Evolutionary conservation across 2,329 filamentous ascomycete genomes (phyloP), one percentile per base, ranked within the genome.

Genomic region (Hymenoscyphus infarciens): DNA sequence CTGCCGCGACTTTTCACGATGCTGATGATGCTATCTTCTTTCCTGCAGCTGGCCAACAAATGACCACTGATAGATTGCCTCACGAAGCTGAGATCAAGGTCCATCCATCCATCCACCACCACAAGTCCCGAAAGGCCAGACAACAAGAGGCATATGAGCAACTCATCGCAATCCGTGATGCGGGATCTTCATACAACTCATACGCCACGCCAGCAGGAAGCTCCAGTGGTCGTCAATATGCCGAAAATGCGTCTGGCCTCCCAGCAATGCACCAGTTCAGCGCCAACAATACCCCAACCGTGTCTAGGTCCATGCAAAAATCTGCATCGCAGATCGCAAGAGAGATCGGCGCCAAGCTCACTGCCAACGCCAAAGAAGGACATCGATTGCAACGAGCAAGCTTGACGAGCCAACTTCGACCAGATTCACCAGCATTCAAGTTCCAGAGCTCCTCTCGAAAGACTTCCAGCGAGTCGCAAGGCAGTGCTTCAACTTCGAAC

Each of bases 11-110:
- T 25, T 60, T 60, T 22, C 39, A 60, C 16, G 29, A 35, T 16
- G 42, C 25, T 16, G 57, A 59, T 27, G 57, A 60, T 19, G n/a
- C n/a, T 2, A 35, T 29, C 15, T 54, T 60, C 29, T 49, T 60
- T 16, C 45, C 57, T 22, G 25, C 55, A 19, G 55, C 19, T 19
- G 27, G 8, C 25, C 22, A 56, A 35, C 54, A 31, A 31, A 5
- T n/a, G 33, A 35, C 8, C 8, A 27, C 52, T 27, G 27, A 6
- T 54, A 15, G 52, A 54, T n/a, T 29, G 29, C 4, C 52, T 11
- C 29, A 16, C 25, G 25, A 29, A 39, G 27, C 53, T 31, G 19
- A 55, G 25, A 55, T 16, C 10, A 55, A 55, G 53, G 27, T 16
- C 19, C 15, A 15, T 16, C 39, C 49, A 11, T 11, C n/a, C 13